A percentile compares a stretch with the other conserved stretches of the same genome.
Evolutionary conservation across 306 rosid species (phyloP).

Genomic region (Cucumis melo): DNA sequence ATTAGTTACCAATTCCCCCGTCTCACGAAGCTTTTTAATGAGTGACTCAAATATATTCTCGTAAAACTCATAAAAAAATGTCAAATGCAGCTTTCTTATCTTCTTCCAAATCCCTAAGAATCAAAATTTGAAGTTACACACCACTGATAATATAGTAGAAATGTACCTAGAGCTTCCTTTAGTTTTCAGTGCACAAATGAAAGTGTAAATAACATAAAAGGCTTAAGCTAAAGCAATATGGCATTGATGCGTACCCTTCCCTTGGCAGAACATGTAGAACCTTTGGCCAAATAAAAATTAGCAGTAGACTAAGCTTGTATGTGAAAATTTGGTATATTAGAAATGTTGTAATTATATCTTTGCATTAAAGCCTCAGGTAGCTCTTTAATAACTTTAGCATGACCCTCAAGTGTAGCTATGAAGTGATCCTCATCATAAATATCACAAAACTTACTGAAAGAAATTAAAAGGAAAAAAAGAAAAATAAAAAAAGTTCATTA

Average conservation of each 20-base stretch:
- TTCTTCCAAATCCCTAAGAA: too few species aligned
- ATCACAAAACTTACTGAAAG: constrained; percentile 64
- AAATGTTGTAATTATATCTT: constrained; percentile 49
- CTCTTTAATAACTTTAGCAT: constrained; percentile 83
- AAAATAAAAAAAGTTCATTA: not conserved
- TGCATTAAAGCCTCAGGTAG: constrained; percentile 60
- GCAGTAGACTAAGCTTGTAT: constrained; percentile 86
- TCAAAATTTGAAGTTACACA: too few species aligned
- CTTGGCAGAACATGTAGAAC: constrained; percentile 66
- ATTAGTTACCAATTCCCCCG: too few species aligned
- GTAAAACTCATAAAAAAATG: too few species aligned
- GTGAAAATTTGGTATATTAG: constrained; percentile 50
- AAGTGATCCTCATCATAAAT: constrained; percentile 84
- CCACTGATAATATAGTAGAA: not conserved
- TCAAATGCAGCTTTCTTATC: too few species aligned
- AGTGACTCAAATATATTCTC: too few species aligned
- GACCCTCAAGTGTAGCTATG: constrained; percentile 63
- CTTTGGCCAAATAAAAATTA: constrained; percentile 56
- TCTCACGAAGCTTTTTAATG: too few species aligned
- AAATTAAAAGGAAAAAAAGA: not conserved
- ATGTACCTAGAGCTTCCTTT: not conserved
- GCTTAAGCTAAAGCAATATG: not conserved
- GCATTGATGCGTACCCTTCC: constrained; percentile 49
- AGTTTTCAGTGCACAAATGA: not conserved
- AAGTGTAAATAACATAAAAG: not conserved